Evolutionary conservation across 805 yeast species (phyloP).

Genomic region (Saccharomycopsis olivae): DNA sequence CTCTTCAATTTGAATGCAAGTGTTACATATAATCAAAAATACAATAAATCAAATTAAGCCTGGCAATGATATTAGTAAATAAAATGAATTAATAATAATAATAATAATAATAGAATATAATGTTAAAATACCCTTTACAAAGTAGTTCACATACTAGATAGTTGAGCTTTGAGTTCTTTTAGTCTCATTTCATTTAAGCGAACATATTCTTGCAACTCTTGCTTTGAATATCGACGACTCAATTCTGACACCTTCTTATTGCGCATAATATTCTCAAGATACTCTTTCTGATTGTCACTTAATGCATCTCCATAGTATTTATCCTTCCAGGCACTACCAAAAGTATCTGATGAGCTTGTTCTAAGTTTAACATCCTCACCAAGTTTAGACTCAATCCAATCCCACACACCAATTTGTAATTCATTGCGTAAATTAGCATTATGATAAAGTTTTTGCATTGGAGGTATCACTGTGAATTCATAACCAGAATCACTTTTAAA

Average conservation of each 20-base stretch:
- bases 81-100: not conserved
- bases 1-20: slow-evolving; percentile 32
- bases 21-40: not conserved
- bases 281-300: slow-evolving; percentile 8
- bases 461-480: slow-evolving; percentile 14
- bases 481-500: not conserved
- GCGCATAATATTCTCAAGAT: slow-evolving; percentile 1
- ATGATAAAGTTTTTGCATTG: slow-evolving; percentile 5
- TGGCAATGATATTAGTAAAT: not conserved
- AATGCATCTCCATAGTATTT: slow-evolving; percentile 7
- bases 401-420: slow-evolving; percentile 15
- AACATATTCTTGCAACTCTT: slow-evolving; percentile 16
- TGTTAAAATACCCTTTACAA: too few species aligned
- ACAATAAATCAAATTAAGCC: not conserved
- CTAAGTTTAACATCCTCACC: not conserved
- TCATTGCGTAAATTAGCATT: slow-evolving; percentile 10
- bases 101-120: too few species aligned
- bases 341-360: not conserved
- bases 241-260: slow-evolving; percentile 5
- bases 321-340: slow-evolving; percentile 8
- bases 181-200: slow-evolving; percentile 10
- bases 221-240: slow-evolving; percentile 9
- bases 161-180: slow-evolving; percentile 6
- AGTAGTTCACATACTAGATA: too few species aligned
- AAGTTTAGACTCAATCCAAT: slow-evolving; percentile 14